These are phyloP conservation scores for Blastobotrys aristatus DNA, from an alignment of 1,139 yeast species.

Conservation along the genomic window DNA sequence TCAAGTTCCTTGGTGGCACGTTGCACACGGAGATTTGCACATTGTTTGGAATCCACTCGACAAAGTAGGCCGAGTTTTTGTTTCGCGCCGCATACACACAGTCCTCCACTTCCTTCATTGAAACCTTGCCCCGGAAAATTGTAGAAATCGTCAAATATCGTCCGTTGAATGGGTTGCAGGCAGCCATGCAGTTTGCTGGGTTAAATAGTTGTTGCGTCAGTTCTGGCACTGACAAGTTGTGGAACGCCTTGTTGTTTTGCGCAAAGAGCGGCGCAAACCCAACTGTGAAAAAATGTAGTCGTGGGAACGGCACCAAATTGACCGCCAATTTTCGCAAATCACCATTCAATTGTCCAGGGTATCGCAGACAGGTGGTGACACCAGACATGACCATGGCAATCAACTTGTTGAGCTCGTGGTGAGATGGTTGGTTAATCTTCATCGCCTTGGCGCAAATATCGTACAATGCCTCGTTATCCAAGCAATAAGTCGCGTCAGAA, in stretches of 20 bases:
- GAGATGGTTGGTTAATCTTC: constrained; percentile 38
- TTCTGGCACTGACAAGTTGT: constrained; percentile 40
- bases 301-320: constrained; percentile 44
- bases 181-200: constrained; percentile 44
- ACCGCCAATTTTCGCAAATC: constrained; percentile 44
- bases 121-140: constrained; percentile 43
- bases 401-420: constrained; percentile 40
- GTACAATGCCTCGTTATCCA: constrained; percentile 44
- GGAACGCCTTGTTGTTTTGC: constrained; percentile 37
- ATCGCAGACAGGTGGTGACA: constrained; percentile 43
- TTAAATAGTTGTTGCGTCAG: constrained; percentile 44
- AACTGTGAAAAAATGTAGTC: constrained; percentile 44
- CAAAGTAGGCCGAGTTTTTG: constrained; percentile 39
- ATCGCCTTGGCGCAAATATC: constrained; percentile 41
- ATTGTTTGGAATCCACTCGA: constrained; percentile 42
- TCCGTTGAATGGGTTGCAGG: constrained; percentile 41
- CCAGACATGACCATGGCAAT: constrained; percentile 45
- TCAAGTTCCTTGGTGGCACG: constrained; percentile 40
- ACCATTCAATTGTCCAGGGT: constrained; percentile 45
- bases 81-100: constrained; percentile 34
- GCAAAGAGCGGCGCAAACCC: constrained; percentile 44
- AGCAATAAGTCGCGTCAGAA: constrained; percentile 43
- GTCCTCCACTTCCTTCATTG: constrained; percentile 44
- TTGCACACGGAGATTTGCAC: constrained; percentile 42
- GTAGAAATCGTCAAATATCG: constrained; percentile 43